Base-by-base conservation (phyloP, 139 green algal species). In the Axilococcus clingmanii region DNA sequence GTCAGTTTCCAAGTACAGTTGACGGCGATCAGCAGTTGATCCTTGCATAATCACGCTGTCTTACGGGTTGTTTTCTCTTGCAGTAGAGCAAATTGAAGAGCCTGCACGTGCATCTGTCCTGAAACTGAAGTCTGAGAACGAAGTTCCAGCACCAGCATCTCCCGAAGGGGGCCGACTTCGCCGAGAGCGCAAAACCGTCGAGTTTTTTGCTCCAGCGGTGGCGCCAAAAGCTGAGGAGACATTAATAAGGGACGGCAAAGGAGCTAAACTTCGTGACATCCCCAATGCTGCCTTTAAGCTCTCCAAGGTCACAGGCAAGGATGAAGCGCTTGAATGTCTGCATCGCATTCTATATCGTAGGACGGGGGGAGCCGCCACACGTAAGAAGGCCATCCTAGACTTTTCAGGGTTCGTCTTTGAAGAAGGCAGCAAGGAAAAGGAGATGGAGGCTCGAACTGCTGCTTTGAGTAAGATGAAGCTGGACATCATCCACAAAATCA, bases 211-310 rank as follows among this genome's bases (percentile, higher is more conserved):
- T 14, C 22, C 5, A 31, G 32, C 15, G n/a, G n/a, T n/a, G n/a
- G 4, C 4, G n/a, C 15, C 33, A 4, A 46, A 24, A 27, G 12
- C 7, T 8, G 15, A 30, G 17, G 27, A 23, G 24, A 12, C 43
- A 14, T 35, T 2, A n/a, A 40, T 14, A 40, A 23, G 43, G 55
- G 69, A 85, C 71, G 80, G 80, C 44, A 58, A 61, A 29, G 80
- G 80, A 15, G 58, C 52, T 2, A 78, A 78, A 61, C 72, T 88
- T 12, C 63, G 69, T 1, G 77, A 86, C 38, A 88, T 89, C 45
- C 78, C 80, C 20, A 89, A 89, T 42, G 77, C 82, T 2, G 63
- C 68, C 35, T 86, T 79, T 61, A 78, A 78, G 52, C 22, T 89
- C n/a, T 38, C 53, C 11, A 85, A 85, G 61, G 30, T 82, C 23